Conservation (phyloP, 2,329 filamentous ascomycete genomes). For the Diaporthe longicolla region DNA sequence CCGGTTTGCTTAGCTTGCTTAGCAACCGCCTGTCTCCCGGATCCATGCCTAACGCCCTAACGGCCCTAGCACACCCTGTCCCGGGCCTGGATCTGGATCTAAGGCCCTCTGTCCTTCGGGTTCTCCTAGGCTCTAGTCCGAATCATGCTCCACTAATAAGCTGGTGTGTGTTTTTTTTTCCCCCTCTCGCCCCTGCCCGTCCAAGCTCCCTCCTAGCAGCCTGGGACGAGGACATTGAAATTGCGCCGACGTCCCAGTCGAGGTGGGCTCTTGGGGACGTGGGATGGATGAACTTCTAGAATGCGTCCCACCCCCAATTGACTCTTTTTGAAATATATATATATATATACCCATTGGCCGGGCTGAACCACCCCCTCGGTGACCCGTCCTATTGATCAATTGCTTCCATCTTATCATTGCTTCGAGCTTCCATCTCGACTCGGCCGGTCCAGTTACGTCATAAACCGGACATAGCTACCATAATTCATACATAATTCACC, state of each 20-base stretch:
- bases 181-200: conserved; percentile 7
- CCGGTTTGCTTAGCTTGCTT: conserved; percentile 20
- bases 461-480: neutral
- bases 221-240: neutral
- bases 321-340: neutral
- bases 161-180: conserved; percentile 22
- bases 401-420: neutral
- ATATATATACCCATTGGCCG: conserved; percentile 13
- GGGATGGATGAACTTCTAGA: conserved; percentile 1
- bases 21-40: conserved; percentile 10
- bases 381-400: conserved; percentile 28
- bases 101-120: conserved; percentile 19
- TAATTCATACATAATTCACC: neutral
- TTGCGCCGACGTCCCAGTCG: conserved; percentile 15
- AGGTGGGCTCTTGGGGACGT: neutral
- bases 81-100: conserved; percentile 8
- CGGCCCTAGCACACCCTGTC: neutral
- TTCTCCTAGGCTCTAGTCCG: conserved; percentile 24
- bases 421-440: conserved; percentile 5
- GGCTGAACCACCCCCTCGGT: conserved; percentile 3
- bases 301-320: conserved; percentile 22
- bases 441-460: conserved; percentile 10
- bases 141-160: conserved; percentile 30
- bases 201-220: conserved; percentile 15
- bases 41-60: neutral